Evolutionary conservation across 2,329 filamentous ascomycete species (phyloP), one percentile per base, ranked within the genome.

Genomic region (Diplodia corticola): DNA sequence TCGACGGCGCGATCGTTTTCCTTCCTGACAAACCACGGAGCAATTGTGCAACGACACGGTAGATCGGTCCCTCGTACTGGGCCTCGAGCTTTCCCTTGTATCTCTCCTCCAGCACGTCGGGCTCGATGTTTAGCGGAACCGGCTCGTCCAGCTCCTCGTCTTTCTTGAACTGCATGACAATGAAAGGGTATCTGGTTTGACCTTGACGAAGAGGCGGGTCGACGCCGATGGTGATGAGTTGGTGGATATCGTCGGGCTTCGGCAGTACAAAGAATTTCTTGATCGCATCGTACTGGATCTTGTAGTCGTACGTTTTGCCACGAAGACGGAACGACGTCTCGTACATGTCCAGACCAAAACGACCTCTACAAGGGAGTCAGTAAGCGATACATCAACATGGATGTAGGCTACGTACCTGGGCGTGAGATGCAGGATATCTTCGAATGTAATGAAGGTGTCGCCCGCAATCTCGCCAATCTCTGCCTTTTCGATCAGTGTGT

Each of bases 281-380:
- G 81, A 98, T 93, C 59, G 90, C 88, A 67, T 97, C 92, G 80
- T 97, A 99, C 78, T 97, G 93, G 71, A 99, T 98, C 86, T 99
- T 99, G 88, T 99, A 99, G 82, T 99, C 96, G 83, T 99, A 99
- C 26, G 95, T 99, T 82, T 99, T 99, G 74, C 95, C 95, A 70
- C 95, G 94, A 69, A 99, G 86, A 69, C 95, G 91, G 86, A 99
- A 98, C 2, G 95, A 98, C 17, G 88, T 90, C 79, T 98, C 95
- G 85, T 99, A 99, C 91, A 99, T 97, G 79, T 99, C 95, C 81
- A 99, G 97, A 78, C 98, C 95, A 85, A 99, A 99, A 71, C 95
- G 94, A 78, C 95, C 96, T 91, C 95, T 93, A 80, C 68, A 69
- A 60, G 48, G 59, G 54, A 20, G 67, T 78, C 69, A 79, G 74